phyloP scores from a whole-genome alignment of 139 green algal genomes.

The Volvox africanus region DNA sequence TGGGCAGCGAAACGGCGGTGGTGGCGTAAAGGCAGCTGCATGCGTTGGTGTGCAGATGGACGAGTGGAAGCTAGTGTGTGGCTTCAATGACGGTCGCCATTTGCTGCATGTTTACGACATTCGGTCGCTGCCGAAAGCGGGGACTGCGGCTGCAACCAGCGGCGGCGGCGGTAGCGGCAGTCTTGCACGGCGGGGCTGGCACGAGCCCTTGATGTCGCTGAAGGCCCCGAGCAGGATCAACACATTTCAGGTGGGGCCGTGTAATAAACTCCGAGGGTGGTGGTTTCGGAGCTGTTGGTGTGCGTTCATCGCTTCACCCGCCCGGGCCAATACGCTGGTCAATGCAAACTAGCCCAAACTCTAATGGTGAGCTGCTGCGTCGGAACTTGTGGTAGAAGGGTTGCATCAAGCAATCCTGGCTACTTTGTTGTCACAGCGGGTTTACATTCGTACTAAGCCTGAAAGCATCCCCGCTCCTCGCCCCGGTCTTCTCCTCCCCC shows the following conservation, averaged over 20 bases:
- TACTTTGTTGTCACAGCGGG: background rate
- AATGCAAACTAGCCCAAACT: too few relatives aligned
- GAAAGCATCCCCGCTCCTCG: background rate
- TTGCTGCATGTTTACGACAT: constrained; percentile 62
- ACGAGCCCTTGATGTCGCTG: constrained; percentile 52
- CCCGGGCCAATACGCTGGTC: background rate
- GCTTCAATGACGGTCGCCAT: constrained; percentile 39
- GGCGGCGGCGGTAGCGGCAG: background rate
- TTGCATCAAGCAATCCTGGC: background rate
- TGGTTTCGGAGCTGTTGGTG: background rate
- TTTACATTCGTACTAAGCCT: background rate
- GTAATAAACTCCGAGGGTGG: background rate
- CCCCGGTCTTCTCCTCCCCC: too few relatives aligned
- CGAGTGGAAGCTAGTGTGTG: constrained; percentile 66
- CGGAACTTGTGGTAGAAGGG: too few relatives aligned
- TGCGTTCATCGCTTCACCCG: background rate
- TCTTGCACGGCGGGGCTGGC: background rate
- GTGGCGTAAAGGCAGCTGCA: background rate
- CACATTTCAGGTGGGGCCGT: constrained; percentile 53
- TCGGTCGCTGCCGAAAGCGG: background rate
- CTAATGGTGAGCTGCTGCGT: too few relatives aligned
- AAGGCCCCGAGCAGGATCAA: constrained; percentile 47
- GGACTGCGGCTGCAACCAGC: background rate
- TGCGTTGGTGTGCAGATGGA: constrained; percentile 66
- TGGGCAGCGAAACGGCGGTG: background rate